A percentile compares a stretch with the other conserved stretches of the same genome.
Conservation (phyloP, 2,329 filamentous ascomycete genomes). For the Seiridium unicorne region DNA sequence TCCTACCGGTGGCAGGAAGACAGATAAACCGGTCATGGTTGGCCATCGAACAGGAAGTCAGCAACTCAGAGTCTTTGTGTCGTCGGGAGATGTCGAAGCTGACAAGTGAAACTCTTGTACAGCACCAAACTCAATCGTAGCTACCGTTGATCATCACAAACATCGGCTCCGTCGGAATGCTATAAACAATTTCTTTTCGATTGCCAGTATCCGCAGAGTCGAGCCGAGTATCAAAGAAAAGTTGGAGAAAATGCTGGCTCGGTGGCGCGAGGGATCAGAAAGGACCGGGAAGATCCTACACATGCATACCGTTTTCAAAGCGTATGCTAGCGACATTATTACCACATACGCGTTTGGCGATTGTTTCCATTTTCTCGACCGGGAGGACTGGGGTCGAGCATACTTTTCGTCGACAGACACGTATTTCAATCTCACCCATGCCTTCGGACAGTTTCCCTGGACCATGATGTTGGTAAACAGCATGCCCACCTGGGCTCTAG, state of each 20-base stretch:
- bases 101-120: no score
- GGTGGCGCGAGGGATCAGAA: neutral
- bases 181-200: neutral
- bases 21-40: neutral
- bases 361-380: neutral
- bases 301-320: neutral
- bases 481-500: no score
- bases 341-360: neutral
- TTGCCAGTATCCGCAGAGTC: neutral
- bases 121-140: neutral
- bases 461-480: no score
- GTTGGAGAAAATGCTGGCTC: neutral
- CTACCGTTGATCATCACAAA: conserved; percentile 6
- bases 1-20: neutral
- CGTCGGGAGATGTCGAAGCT: no score
- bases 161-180: conserved; percentile 2
- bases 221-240: neutral
- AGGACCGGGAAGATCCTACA: neutral
- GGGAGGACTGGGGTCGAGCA: neutral
- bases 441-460: neutral
- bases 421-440: neutral
- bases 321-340: neutral
- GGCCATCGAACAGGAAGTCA: neutral
- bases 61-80: neutral
- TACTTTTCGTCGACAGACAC: neutral